These are phyloP conservation scores for Kalanchoe fedtschenkoi DNA, from an alignment of 164 flowering plant species.

Conservation along the genomic window DNA sequence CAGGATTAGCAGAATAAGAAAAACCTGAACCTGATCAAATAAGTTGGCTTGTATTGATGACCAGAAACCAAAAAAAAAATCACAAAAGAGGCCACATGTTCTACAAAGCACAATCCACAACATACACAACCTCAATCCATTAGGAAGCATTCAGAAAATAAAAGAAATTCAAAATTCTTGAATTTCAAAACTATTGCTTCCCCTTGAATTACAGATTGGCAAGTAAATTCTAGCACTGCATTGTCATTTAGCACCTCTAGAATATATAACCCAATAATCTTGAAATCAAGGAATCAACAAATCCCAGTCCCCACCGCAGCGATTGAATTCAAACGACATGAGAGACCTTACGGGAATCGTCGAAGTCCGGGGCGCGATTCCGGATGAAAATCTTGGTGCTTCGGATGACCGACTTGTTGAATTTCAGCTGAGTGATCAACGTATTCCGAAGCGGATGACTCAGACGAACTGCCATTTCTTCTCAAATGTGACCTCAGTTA, in stretches of 20 bases:
- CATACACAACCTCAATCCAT: no score
- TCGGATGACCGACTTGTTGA: neutral
- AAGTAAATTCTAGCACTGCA: neutral
- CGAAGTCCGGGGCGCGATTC: conserved; percentile 1
- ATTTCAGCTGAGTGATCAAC: neutral
- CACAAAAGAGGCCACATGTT: no score
- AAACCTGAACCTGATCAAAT: no score
- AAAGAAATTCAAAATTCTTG: no score
- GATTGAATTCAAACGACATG: neutral
- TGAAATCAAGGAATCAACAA: neutral
- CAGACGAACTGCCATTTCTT: conserved; percentile 16
- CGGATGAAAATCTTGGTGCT: conserved; percentile 15
- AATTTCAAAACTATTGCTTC: no score
- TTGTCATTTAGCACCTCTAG: neutral
- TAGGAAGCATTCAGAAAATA: no score
- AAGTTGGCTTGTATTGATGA: no score
- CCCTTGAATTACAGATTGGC: no score
- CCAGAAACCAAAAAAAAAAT: no score
- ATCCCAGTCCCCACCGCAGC: neutral
- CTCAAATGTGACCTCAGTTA: neutral
- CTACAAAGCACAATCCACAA: no score
- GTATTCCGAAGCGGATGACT: conserved; percentile 11
- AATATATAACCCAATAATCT: neutral
- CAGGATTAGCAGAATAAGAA: no score
- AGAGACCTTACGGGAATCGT: conserved; percentile 24